Evolutionary conservation across 768 basidiomycete genomes (phyloP), one percentile per base, ranked within the genome.

Genomic region (Tylopilus sp.): DNA sequence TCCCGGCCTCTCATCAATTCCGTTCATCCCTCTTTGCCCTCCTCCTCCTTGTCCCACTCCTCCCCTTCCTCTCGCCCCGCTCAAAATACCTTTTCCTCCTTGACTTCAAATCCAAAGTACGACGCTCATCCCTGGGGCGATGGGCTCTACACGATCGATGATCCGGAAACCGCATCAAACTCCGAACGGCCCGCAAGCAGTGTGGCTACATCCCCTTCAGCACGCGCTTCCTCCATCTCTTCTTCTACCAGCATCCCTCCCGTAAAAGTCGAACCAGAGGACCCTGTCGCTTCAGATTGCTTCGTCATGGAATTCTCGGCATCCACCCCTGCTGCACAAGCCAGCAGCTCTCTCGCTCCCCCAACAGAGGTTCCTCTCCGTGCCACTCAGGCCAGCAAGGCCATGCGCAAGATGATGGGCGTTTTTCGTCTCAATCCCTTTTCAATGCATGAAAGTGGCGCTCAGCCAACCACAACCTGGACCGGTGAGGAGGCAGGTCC

Each of bases 391-490:
- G 88, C 86, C 1, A 75, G 78, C 54, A 75, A 78, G 41, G 75
- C 79, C 40, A 88, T 88, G 88, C 79, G 83, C 48, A 71, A 73
- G 43, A 82, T 88, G 81, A 91, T 91, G 88, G 79, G 80, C 39
- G 80, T 83, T 20, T 87, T 90, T 65, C 78, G 88, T 8, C 75
- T 89, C 58, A 85, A 89, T 66, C 86, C 86, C 0, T 90, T 90
- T 58, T 78, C 86, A 21, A 80, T 83, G 71, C 81, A 86, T 56
- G 79, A 73, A 51, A 75, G 73, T 26, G 62, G 66, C 3, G 71
- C 75, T 35, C 74, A 75, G 42, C 72, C 74, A 4, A 53, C 68
- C 3, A 67, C 73, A 6, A 69, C 75, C 8, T 79, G 76, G 75
- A 71, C 68, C 10, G 73, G 74, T 48, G 75, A 77, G 47, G 78